Evolutionary conservation across 495 filamentous ascomycete genomes (phyloP).

Genomic region (Penicillium malachiteum): DNA sequence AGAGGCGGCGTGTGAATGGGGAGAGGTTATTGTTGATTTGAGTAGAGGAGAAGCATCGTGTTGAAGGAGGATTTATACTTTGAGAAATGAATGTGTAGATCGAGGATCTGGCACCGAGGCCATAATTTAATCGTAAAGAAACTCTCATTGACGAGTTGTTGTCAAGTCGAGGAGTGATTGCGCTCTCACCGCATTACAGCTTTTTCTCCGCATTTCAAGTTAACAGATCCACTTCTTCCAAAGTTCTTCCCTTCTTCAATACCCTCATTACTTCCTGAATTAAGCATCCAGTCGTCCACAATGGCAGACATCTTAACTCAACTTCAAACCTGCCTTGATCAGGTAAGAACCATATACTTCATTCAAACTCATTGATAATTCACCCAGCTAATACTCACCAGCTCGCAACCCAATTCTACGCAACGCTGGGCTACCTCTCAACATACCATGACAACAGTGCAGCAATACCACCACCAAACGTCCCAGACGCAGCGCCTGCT

Average conservation of each 20-base stretch:
- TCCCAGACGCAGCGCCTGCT: constrained; percentile 50
- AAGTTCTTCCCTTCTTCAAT: constrained; percentile 4
- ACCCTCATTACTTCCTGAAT: constrained; percentile 2
- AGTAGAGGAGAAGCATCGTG: constrained; percentile 19
- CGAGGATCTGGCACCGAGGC: constrained; percentile 12
- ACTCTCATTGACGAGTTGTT: constrained; percentile 11
- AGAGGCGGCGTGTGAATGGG: constrained; percentile 42
- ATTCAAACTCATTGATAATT: no score
- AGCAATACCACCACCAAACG: constrained; percentile 57
- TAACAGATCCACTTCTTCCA: constrained; percentile 9
- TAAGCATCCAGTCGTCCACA: constrained; percentile 7
- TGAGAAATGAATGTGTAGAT: not conserved
- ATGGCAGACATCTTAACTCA: constrained; percentile 95
- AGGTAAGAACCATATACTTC: constrained; percentile 50
- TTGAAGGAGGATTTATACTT: not conserved
- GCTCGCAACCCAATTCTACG: constrained; percentile 89
- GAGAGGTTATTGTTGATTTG: constrained; percentile 18
- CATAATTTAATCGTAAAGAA: constrained; percentile 2
- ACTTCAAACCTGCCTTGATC: constrained; percentile 90
- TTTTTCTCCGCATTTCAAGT: constrained; percentile 29
- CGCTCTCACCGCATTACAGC: constrained; percentile 26
- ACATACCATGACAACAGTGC: constrained; percentile 75
- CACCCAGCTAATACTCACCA: constrained; percentile 32
- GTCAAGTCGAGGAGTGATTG: constrained; percentile 9
- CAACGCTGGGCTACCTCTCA: constrained; percentile 77